Conservation (phyloP, 305 asterid genomes). For the Fraxinus velutina region DNA sequence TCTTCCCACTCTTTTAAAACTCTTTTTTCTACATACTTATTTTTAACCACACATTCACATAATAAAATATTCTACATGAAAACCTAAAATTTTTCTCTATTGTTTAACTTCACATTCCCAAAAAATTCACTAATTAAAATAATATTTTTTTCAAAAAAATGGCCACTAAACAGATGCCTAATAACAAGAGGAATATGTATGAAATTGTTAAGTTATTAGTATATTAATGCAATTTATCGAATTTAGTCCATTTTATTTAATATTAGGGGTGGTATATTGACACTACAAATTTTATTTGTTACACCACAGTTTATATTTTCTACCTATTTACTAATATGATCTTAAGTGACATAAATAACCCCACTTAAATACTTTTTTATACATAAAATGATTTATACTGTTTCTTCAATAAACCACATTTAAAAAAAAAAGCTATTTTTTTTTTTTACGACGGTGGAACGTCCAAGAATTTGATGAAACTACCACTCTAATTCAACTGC, state of each 20-base stretch:
- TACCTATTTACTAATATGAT: too few species aligned
- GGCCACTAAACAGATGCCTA: not conserved
- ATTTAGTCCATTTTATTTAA: not conserved
- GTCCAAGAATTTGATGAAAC: not conserved
- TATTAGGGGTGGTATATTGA: not conserved
- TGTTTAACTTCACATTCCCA: not conserved
- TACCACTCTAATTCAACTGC: not conserved
- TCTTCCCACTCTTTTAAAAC: not conserved
- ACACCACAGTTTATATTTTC: not conserved
- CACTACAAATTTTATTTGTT: not conserved
- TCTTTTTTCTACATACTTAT: not conserved
- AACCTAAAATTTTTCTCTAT: not conserved
- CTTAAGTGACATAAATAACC: too few species aligned
- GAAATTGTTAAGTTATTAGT: not conserved
- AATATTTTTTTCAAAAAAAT: not conserved
- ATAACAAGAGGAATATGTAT: not conserved
- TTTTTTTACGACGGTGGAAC: not conserved
- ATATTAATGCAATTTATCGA: not conserved
- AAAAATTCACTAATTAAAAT: not conserved
- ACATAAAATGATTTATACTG: not conserved
- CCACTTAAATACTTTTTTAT: too few species aligned
- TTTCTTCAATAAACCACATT: not conserved
- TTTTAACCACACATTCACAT: not conserved
- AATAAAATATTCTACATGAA: not conserved
- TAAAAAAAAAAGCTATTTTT: too few species aligned